Evolutionary conservation across 345 rosid species (phyloP).

Genomic region (Eucalyptus polyanthemos): DNA sequence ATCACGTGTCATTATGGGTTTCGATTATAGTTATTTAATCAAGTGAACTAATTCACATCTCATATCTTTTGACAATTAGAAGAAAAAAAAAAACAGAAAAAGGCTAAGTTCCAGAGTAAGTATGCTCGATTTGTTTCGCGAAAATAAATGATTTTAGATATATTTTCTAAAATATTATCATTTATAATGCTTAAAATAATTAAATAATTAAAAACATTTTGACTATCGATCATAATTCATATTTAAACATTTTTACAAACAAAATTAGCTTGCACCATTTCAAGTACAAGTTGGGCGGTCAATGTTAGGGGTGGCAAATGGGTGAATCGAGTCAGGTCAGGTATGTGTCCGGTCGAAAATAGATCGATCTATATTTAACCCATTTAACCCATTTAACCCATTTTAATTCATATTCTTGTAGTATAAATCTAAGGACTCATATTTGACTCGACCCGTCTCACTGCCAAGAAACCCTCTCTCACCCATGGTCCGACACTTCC

Average conservation of each 20-base stretch:
- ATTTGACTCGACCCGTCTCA: rapidly evolving
- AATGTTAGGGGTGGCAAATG: rapidly evolving
- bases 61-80: background rate
- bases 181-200: rapidly evolving
- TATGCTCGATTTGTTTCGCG: rapidly evolving
- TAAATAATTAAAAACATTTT: no score
- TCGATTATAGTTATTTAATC: background rate
- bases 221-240: rapidly evolving
- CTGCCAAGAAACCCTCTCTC: no score
- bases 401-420: rapidly evolving
- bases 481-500: background rate
- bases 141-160: background rate
- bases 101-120: background rate
- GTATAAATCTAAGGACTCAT: rapidly evolving
- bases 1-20: background rate
- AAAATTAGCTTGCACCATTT: background rate
- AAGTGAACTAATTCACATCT: background rate
- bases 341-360: rapidly evolving
- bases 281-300: rapidly evolving
- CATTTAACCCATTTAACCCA: no score
- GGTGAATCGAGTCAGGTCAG: rapidly evolving
- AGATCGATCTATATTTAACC: rapidly evolving
- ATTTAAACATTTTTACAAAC: background rate
- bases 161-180: background rate
- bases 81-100: background rate